Percentiles rank a stretch among this genome's conserved stretches.
phyloP scores from a whole-genome alignment of 2,329 filamentous ascomycete species.

The Aaosphaeria arxii region DNA sequence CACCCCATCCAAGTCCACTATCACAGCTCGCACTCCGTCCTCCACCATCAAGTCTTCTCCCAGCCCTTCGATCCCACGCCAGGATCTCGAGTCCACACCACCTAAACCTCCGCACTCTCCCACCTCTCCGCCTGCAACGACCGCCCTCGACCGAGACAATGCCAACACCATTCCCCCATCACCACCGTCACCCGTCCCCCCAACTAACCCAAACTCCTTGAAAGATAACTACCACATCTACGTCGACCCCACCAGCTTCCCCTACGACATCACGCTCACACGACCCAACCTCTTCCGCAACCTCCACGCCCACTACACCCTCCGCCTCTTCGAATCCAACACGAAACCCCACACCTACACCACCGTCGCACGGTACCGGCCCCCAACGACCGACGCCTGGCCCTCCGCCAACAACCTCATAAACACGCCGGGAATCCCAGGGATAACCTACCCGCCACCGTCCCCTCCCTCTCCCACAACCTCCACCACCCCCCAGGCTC shows the following conservation, averaged over 20 bases:
- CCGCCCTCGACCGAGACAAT: too few relatives aligned
- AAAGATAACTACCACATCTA: constrained; percentile 59
- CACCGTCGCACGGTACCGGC: constrained; percentile 23
- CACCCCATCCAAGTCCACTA: not conserved
- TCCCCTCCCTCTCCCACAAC: not conserved
- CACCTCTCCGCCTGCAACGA: too few relatives aligned
- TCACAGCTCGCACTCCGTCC: too few relatives aligned
- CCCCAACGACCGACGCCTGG: constrained; percentile 5
- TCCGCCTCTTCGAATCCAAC: constrained; percentile 33
- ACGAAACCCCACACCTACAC: constrained; percentile 29
- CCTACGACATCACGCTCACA: constrained; percentile 61
- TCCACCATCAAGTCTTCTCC: too few relatives aligned
- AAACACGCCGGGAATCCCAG: not conserved
- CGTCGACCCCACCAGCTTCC: constrained; percentile 59
- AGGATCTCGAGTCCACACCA: too few relatives aligned
- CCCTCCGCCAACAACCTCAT: not conserved
- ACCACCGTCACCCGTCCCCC: constrained; percentile 1
- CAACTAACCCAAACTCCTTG: constrained; percentile 37
- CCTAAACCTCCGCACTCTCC: too few relatives aligned
- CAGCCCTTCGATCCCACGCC: too few relatives aligned
- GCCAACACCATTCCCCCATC: not conserved
- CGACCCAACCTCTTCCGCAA: constrained; percentile 50
- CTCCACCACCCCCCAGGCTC: not conserved
- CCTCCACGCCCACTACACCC: constrained; percentile 53
- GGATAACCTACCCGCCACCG: not conserved